Evolutionary conservation across 164 flowering plant species (phyloP).

Genomic region (Warburgia ugandensis): DNA sequence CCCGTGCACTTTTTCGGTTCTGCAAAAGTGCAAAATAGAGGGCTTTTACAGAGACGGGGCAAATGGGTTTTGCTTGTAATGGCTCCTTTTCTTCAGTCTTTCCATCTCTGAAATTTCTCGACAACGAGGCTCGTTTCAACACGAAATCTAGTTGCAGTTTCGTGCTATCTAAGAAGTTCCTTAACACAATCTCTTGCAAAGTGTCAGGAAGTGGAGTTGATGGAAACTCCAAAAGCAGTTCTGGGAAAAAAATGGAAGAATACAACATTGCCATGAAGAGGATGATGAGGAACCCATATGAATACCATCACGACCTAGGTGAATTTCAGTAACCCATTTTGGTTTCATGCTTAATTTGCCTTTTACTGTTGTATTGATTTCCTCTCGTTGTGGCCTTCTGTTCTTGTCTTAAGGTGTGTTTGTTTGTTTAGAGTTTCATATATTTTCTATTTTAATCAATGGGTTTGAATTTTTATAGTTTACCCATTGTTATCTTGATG

Average conservation of each 20-base stretch:
- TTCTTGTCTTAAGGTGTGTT: neutral
- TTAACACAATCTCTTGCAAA: constrained; percentile 25
- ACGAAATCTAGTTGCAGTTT: too few species aligned
- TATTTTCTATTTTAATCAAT: neutral
- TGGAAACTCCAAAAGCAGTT: constrained; percentile 20
- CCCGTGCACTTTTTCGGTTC: too few species aligned
- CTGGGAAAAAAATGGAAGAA: constrained; percentile 51
- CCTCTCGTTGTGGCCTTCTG: neutral
- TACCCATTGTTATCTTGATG: neutral
- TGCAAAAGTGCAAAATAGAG: too few species aligned
- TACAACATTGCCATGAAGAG: constrained; percentile 83
- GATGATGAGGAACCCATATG: constrained; percentile 94
- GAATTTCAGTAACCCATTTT: constrained; percentile 1
- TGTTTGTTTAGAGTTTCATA: neutral
- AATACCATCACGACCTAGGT: constrained; percentile 95
- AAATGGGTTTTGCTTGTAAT: too few species aligned
- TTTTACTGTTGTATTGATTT: neutral
- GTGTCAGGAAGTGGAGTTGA: constrained; percentile 27
- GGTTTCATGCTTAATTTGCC: neutral
- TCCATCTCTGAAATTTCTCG: too few species aligned
- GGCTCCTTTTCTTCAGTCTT: too few species aligned
- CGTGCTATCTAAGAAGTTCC: too few species aligned
- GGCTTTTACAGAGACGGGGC: too few species aligned
- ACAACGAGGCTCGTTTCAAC: too few species aligned
- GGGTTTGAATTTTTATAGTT: neutral